A percentile compares a stretch with the other conserved stretches of the same genome.
phyloP scores from a whole-genome alignment of 2,329 filamentous ascomycete genomes.

The Pestalotiopsis sp. region DNA sequence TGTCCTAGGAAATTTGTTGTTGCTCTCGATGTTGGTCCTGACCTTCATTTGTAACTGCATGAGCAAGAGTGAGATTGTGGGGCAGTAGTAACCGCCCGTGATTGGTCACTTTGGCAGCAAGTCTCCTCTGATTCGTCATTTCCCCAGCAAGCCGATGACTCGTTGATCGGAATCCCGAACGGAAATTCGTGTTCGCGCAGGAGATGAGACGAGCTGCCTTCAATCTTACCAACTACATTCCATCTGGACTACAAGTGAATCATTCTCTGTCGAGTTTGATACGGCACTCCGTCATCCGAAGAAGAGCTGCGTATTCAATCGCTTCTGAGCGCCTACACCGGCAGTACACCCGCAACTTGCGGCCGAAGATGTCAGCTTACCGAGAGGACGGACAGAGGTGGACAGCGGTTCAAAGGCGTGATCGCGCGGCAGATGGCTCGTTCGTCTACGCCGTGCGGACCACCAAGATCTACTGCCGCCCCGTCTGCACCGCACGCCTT shows the following conservation, averaged over 20 bases:
- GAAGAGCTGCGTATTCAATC: no score
- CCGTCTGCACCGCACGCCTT: conserved; percentile 61
- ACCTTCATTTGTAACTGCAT: not conserved
- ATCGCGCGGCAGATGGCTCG: conserved; percentile 11
- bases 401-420: not conserved
- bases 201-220: no score
- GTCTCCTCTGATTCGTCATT: conserved; percentile 1
- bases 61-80: not conserved
- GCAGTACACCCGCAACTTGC: no score
- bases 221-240: no score
- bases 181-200: not conserved
- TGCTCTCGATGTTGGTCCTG: not conserved
- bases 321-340: no score
- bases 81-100: not conserved
- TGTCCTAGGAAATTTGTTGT: not conserved
- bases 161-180: not conserved
- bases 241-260: no score
- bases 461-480: conserved; percentile 60
- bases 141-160: conserved; percentile 1
- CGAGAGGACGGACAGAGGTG: not conserved
- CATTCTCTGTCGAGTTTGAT: no score
- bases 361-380: not conserved
- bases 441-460: conserved; percentile 48
- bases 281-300: no score
- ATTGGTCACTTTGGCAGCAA: conserved; percentile 5